A percentile compares a stretch with the other conserved stretches of the same genome.
These are phyloP conservation scores for Dimargaris xerosporica DNA, from an alignment of 192 early-diverging fungal genomes.

Conservation along the genomic window DNA sequence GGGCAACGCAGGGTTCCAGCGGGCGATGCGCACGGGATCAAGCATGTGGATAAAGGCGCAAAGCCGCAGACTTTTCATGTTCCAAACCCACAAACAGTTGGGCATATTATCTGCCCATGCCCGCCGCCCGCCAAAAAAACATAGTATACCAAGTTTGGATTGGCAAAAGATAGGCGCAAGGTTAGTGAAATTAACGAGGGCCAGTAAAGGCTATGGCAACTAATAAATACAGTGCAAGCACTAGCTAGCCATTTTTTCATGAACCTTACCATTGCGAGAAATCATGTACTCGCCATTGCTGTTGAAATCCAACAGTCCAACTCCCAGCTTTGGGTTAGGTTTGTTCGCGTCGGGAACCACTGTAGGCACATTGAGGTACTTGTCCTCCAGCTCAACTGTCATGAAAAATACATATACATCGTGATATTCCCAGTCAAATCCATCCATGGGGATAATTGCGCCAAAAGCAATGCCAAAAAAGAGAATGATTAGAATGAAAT, in stretches of 20 bases:
- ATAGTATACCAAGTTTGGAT: not conserved
- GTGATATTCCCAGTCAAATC: not conserved
- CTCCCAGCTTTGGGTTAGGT: conserved; percentile 54
- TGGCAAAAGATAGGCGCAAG: not conserved
- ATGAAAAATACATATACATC: not conserved
- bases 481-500: not conserved
- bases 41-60: conserved; percentile 27
- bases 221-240: not conserved
- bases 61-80: conserved; percentile 23
- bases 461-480: not conserved
- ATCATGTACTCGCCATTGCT: conserved; percentile 37
- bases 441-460: not conserved
- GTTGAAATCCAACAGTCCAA: conserved; percentile 52
- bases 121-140: no score
- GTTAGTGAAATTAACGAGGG: no score
- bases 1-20: conserved; percentile 36
- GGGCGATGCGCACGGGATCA: conserved; percentile 19
- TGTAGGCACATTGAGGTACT: conserved; percentile 37
- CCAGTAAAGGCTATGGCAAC: not conserved
- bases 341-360: conserved; percentile 47
- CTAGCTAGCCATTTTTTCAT: not conserved
- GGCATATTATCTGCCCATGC: conserved; percentile 33
- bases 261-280: conserved; percentile 50
- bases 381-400: conserved; percentile 35
- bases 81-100: conserved; percentile 38